Base-by-base conservation (phyloP, 805 yeast genomes). In the Alloascoidea africana region DNA sequence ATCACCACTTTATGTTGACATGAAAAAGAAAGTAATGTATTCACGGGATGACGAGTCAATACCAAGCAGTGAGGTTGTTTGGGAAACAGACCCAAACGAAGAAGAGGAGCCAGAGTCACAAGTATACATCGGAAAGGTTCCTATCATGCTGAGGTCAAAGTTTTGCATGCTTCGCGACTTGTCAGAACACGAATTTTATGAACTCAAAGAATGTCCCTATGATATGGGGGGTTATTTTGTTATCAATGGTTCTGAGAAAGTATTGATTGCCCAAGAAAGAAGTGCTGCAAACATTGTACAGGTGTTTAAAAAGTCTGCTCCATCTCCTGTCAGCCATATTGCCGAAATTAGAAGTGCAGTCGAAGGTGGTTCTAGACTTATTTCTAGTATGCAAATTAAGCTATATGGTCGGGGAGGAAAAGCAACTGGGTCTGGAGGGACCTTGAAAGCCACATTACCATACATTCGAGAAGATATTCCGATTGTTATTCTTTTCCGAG, bases 141-240 rank as follows among this genome's bases (percentile, higher is more conserved):
- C 99, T 37, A 86, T 91, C 58, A 91, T 91, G 99, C 70, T 91
- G 50, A 73, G 96, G 52, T 89, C 97, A 39, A 89, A 85, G 65
- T 91, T 85, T 55, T 91, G 99, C 73, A 76, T 87, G 64, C 70
- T 91, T 51, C 73, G 85, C 53, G 94, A 83, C 43, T 70, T 91
- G 47, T 76, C 84, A 5, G 97, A 91, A 50, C 85, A 83, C 48
- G 98, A 91, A 60, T 73, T 87, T 52, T 91, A 87, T 61, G 94
- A 86, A 50, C 72, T 91, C 54, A 87, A 91, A 60, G 99, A 91
- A 62, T 91, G 99, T 63, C 98, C 98, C 19, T 91, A 84, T 60
- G 99, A 91, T 68, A 94, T 91, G 93, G 99, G 99, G 59, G 99
- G 99, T 44, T 91, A 91, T 60, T 91, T 91, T 56, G 87, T 91